Evolutionary conservation across 2,329 filamentous ascomycete species (phyloP).

Genomic region (Alternaria alternata): DNA sequence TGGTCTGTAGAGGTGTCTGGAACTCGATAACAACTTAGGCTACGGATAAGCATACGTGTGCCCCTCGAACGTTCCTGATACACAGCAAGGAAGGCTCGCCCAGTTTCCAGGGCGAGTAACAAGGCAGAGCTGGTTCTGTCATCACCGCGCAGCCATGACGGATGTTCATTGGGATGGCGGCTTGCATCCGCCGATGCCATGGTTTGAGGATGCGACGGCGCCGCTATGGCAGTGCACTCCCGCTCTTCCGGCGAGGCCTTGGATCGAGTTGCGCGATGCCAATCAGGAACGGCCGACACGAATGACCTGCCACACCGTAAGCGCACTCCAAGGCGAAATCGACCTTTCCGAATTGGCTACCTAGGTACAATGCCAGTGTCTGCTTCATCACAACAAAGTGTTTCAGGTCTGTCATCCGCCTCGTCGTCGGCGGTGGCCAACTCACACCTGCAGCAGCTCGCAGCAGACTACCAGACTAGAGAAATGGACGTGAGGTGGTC

Average conservation of each 20-base stretch:
- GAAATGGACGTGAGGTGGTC: conserved; percentile 38
- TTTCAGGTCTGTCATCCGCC: conserved; percentile 24
- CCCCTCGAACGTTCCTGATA: conserved; percentile 17
- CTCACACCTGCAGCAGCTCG: conserved; percentile 39
- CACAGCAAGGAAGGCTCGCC: conserved; percentile 25
- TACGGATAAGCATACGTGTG: conserved; percentile 4
- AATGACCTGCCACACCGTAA: conserved; percentile 30
- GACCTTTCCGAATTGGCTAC: conserved; percentile 15
- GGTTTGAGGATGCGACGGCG: conserved; percentile 35
- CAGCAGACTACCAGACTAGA: conserved; percentile 35
- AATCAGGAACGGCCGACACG: conserved; percentile 35
- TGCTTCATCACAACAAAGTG: conserved; percentile 24
- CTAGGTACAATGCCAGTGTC: conserved; percentile 22
- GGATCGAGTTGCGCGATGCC: conserved; percentile 34
- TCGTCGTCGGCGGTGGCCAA: conserved; percentile 31
- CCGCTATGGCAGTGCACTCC: conserved; percentile 40
- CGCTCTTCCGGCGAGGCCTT: conserved; percentile 44
- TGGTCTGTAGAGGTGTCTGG: conserved; percentile 5
- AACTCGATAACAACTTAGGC: conserved; percentile 12
- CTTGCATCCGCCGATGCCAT: conserved; percentile 40
- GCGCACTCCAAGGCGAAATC: conserved; percentile 20
- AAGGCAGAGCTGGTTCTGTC: conserved; percentile 30
- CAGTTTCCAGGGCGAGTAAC: conserved; percentile 21
- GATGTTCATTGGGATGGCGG: conserved; percentile 32
- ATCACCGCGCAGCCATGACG: conserved; percentile 42